Percentiles rank a stretch among this genome's conserved stretches.
phyloP scores from a whole-genome alignment of 1,284 basidiomycete genomes.

The Sparassis latifolia region DNA sequence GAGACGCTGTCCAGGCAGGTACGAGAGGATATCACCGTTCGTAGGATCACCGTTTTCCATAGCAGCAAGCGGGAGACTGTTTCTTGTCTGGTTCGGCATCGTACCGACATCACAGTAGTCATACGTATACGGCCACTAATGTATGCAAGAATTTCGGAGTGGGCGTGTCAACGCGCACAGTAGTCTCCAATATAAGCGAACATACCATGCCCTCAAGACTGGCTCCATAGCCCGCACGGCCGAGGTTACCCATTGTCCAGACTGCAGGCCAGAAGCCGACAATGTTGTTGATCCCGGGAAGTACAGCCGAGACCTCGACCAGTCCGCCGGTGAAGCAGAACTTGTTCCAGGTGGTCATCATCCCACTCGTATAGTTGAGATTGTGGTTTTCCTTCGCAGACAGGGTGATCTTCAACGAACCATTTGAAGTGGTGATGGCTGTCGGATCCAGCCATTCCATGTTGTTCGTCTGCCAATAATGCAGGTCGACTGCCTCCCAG shows the following conservation, averaged over 20 bases:
- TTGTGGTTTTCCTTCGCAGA: slow-evolving; percentile 61
- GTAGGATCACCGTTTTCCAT: slow-evolving; percentile 30
- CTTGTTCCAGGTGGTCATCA: slow-evolving; percentile 82
- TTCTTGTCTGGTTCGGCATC: slow-evolving; percentile 38
- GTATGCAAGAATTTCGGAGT: no score
- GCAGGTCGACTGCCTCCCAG: slow-evolving; percentile 67
- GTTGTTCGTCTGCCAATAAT: slow-evolving; percentile 61
- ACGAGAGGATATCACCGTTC: slow-evolving; percentile 41
- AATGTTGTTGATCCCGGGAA: slow-evolving; percentile 69
- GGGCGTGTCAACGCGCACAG: no score
- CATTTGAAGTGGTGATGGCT: slow-evolving; percentile 73
- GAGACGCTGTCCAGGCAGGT: slow-evolving; percentile 71
- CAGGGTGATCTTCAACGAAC: slow-evolving; percentile 77
- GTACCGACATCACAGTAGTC: slow-evolving; percentile 55
- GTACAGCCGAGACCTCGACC: slow-evolving; percentile 64
- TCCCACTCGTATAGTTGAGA: slow-evolving; percentile 69
- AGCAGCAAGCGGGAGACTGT: slow-evolving; percentile 33
- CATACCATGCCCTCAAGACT: slow-evolving; percentile 47
- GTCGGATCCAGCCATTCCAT: slow-evolving; percentile 75
- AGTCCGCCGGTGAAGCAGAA: slow-evolving; percentile 92
- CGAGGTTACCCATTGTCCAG: slow-evolving; percentile 53
- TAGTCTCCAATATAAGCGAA: not conserved
- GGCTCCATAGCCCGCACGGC: slow-evolving; percentile 55
- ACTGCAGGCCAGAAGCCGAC: slow-evolving; percentile 49
- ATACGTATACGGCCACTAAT: slow-evolving; percentile 51